phyloP scores from a whole-genome alignment of 2,329 filamentous ascomycete genomes.

The Cytospora piceae region DNA sequence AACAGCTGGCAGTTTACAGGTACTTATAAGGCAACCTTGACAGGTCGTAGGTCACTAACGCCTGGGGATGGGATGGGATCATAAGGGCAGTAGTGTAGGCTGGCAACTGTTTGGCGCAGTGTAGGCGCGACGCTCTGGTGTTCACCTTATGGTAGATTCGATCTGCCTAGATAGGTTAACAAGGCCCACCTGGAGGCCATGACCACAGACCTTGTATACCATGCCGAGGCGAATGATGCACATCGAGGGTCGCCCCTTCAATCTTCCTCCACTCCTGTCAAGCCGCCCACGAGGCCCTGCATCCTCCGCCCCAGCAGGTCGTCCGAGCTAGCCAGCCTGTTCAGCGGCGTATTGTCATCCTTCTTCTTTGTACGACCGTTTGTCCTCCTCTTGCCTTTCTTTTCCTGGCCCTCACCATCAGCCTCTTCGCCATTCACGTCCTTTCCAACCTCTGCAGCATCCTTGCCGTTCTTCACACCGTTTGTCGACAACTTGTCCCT shows the following conservation, averaged over 20 bases:
- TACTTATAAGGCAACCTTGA: background rate
- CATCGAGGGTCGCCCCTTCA: conserved; percentile 6
- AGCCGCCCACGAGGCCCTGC: conserved; percentile 58
- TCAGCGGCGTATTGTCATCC: conserved; percentile 45
- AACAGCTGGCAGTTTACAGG: background rate
- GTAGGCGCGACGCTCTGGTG: background rate
- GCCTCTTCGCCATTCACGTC: conserved; percentile 32
- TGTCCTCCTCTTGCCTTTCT: conserved; percentile 37
- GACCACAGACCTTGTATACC: background rate
- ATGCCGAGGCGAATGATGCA: background rate
- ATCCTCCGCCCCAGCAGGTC: conserved; percentile 61
- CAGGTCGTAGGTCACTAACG: background rate
- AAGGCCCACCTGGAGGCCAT: background rate
- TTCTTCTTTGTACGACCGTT: conserved; percentile 36
- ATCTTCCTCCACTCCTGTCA: conserved; percentile 55
- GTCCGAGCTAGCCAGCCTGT: conserved; percentile 61
- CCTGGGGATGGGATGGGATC: background rate
- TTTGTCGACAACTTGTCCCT: conserved; percentile 32
- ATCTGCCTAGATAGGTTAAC: background rate
- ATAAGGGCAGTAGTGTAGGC: background rate
- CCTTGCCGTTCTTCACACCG: conserved; percentile 34
- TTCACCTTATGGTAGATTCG: background rate
- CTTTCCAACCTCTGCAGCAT: conserved; percentile 32
- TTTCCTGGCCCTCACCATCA: conserved; percentile 33
- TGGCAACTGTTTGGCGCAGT: background rate